Evolutionary conservation across 1,284 basidiomycete species (phyloP), one percentile per base, ranked within the genome.

Genomic region (Apiotrichum porosum): DNA sequence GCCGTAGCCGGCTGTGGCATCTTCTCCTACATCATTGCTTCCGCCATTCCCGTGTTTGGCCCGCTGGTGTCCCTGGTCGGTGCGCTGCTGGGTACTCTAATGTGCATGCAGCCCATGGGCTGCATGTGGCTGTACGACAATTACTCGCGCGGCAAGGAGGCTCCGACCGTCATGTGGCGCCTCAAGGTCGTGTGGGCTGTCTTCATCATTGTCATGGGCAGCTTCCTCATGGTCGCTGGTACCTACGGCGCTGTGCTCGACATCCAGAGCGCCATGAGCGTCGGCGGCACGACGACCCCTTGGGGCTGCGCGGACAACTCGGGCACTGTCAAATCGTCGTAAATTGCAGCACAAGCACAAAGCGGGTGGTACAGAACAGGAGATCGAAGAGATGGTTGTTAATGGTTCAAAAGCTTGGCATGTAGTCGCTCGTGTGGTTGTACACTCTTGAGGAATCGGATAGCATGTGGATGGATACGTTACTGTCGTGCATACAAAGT

Each of bases 261-360:
- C 13, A 67, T 70, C n/a, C n/a, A n/a, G n/a, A n/a, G n/a, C n/a
- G n/a, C n/a, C 46, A 56, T 55, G 9, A 47, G 48, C 9, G 54
- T 54, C 37, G 46, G 51, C 15, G 49, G 42, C 10, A 52, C 53
- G n/a, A 49, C 54, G 13, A 52, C 44, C 3, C 61, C 66, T 9
- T 70, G 64, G 59, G 58, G 59, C 14, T 70, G 68, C 35, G 56
- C 51, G 21, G 65, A 67, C 48, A 67, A 67, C 49, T 62, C 61
- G 30, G 52, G 53, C 26, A 28, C 26, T 12, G n/a, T n/a, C n/a
- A n/a, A n/a, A n/a, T n/a, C n/a, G n/a, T n/a, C n/a, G n/a, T n/a
- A n/a, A n/a, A n/a, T n/a, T n/a, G n/a, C n/a, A n/a, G n/a, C n/a
- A n/a, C n/a, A n/a, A n/a, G n/a, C n/a, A n/a, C n/a, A n/a, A n/a